Conservation (phyloP, 83 land plant species). For the Picea engelmannii region DNA sequence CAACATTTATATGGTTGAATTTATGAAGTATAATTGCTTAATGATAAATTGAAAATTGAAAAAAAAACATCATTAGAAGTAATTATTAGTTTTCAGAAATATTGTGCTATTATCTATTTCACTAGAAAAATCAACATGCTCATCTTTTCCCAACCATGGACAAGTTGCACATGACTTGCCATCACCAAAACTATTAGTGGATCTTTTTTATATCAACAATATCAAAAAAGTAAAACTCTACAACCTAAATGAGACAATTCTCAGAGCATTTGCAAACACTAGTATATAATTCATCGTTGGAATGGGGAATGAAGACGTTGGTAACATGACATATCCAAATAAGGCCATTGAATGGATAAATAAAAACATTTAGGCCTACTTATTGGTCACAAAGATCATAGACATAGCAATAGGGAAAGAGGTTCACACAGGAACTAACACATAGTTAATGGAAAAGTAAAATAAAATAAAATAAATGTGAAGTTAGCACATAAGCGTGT, state of each 20-base stretch:
- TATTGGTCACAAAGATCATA: slow-evolving; percentile 11
- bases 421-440: too few relatives aligned
- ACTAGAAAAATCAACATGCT: too few relatives aligned
- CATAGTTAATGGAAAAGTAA: too few relatives aligned
- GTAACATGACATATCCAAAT: slow-evolving; percentile 26
- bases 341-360: slow-evolving; percentile 48
- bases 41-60: too few relatives aligned
- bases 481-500: too few relatives aligned
- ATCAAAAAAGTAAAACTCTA: slow-evolving; percentile 56
- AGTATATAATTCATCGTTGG: slow-evolving; percentile 49
- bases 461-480: too few relatives aligned
- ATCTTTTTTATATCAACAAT: slow-evolving; percentile 35
- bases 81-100: too few relatives aligned
- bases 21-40: too few relatives aligned
- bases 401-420: too few relatives aligned
- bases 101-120: too few relatives aligned
- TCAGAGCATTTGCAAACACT: slow-evolving; percentile 55
- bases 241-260: slow-evolving; percentile 41
- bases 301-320: slow-evolving; percentile 45
- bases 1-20: too few relatives aligned
- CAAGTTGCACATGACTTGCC: slow-evolving; percentile 69
- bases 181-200: slow-evolving; percentile 37
- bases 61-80: too few relatives aligned
- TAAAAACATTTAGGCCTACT: slow-evolving; percentile 41
- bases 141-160: slow-evolving; percentile 46